Evolutionary conservation across 306 rosid species (phyloP), one percentile per base, ranked within the genome.

Genomic region (Gynostemma pentaphyllum): DNA sequence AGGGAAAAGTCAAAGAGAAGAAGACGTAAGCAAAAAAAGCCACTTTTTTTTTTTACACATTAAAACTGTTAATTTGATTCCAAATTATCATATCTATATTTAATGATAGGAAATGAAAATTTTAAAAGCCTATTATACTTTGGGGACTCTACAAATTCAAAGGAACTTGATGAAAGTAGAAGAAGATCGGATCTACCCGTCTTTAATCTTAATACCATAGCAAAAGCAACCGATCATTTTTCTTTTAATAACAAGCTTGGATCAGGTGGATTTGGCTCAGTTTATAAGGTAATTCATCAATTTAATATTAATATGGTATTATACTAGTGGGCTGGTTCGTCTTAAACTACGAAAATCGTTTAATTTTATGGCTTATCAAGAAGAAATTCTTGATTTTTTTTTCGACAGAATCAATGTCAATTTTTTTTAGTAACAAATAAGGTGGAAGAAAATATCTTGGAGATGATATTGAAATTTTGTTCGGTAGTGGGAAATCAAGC

Each of bases 1-100:
- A 12, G 48, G 57, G 34, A 23, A 28, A 57, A n/a, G n/a, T n/a
- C n/a, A n/a, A n/a, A 1, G 52, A 75, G 64, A 32, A 70, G 30
- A 66, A 57, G 26, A 64, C 69, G 79, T 70, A 36, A 39, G 23
- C 18, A 21, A 24, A 9, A n/a, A n/a, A n/a, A n/a, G n/a, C n/a
- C n/a, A n/a, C n/a, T 0, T 0, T 30, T 56, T 9, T n/a, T 5
- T 32, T 34, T 30, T 21, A 57, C 9, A 16, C 2, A 34, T 19
- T 37, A 9, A 14, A 9, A 5, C 14, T 56, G 7, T n/a, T 34
- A 1, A 5, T 34, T 36, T 14, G 12, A 1, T 42, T n/a, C n/a
- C n/a, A n/a, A 5, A 14, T 18, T 42, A 57, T 0, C 9, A 36
- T 21, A 21, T 18, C 2, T 22, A 2, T 0, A n/a, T 18, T 9